Evolutionary conservation across 2,329 filamentous ascomycete genomes (phyloP).

Genomic region (Exserohilum rostratum): DNA sequence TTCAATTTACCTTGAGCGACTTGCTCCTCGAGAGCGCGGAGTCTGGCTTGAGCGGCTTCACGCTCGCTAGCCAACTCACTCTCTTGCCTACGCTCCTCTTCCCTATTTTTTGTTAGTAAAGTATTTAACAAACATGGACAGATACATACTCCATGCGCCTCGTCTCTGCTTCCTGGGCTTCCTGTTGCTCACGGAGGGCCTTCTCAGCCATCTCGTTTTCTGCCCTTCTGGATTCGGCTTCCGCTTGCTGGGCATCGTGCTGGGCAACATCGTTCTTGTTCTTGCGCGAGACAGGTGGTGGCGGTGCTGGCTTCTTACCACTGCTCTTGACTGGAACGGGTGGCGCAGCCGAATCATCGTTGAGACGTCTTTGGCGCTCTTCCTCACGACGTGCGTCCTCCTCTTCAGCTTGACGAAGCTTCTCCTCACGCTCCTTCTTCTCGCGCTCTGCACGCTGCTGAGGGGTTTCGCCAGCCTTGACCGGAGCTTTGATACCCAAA

Average conservation of each 20-base stretch:
- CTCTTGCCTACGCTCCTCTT: constrained; percentile 75
- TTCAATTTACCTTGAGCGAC: constrained; percentile 91
- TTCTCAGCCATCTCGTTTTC: constrained; percentile 62
- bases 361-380: constrained; percentile 81
- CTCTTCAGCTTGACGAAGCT: constrained; percentile 87
- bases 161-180: constrained; percentile 75
- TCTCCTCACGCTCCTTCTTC: constrained; percentile 82
- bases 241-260: constrained; percentile 62
- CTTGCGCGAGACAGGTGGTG: constrained; percentile 77
- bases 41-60: constrained; percentile 78
- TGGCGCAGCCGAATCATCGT: constrained; percentile 73
- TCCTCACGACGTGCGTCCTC: constrained; percentile 89
- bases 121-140: neutral
- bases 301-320: constrained; percentile 65
- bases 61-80: constrained; percentile 80
- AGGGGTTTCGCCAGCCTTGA: constrained; percentile 78
- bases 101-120: constrained; percentile 58
- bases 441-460: constrained; percentile 89
- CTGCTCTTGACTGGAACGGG: constrained; percentile 56
- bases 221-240: constrained; percentile 63
- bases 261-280: constrained; percentile 61
- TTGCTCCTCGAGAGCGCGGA: constrained; percentile 91
- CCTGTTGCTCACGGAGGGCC: constrained; percentile 70
- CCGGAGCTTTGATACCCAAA: constrained; percentile 83
- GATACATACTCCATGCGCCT: constrained; percentile 80